Base-by-base conservation (phyloP, 805 yeast species). In the Starmerella roubikii region DNA sequence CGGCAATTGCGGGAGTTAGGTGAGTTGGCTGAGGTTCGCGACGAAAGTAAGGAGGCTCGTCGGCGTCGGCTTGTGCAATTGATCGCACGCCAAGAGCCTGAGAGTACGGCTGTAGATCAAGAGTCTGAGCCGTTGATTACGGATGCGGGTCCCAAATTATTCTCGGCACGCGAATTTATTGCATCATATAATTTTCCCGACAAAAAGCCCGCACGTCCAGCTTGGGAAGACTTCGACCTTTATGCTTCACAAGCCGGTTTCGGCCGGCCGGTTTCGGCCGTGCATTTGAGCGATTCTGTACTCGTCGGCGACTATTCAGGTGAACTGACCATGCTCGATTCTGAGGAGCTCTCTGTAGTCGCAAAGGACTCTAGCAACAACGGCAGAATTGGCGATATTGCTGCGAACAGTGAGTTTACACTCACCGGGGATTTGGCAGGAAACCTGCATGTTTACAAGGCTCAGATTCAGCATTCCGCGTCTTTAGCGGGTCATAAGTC, bases 41-140 rank as follows among this genome's bases (percentile, higher is more conserved):
- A 75, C 1, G 94, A 84, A 54, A 76, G 68, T 35, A 66, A 61
- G 3, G 69, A 67, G 1, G 76, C 66, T 21, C 59, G 93, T 47
- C 61, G 93, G 42, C 71, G 65, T 10, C 57, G 94, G 34, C 58
- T 84, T 34, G 62, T 68, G 4, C 56, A 63, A 29, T 50, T 72
- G 7, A 49, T 79, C 13, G 53, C 42, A 30, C 34, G 32, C 9
- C 31, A 32, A 20, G 38, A 18, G 33, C 16, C 10, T 4, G 24
- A 11, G 10, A 13, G 9, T 11, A 24, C 7, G 21, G 39, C 41
- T 11, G 32, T 33, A 7, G 34, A 45, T 15, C 56, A 50, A 3
- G 47, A 26, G 29, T 6, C 29, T 6, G 29, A 7, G 24, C 24
- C 7, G 10, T 22, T 22, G 24, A 10, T 22, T 22, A n/a, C n/a